phyloP scores from a whole-genome alignment of 2,329 filamentous ascomycete species.

The Alternaria angustiovoidea region DNA sequence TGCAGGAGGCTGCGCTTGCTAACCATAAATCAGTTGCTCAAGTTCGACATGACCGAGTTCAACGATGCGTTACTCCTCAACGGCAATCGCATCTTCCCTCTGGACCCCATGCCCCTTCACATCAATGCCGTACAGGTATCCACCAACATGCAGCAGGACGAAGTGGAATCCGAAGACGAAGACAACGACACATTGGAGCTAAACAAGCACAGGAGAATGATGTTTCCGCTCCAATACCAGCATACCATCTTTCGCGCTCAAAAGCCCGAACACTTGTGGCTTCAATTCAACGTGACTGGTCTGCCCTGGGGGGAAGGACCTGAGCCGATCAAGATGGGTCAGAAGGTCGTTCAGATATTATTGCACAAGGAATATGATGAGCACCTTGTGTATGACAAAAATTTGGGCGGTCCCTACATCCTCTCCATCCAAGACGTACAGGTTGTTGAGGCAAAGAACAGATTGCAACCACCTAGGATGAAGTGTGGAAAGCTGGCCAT shows the following conservation, averaged over 20 bases:
- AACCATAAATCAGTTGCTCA: conserved; percentile 28
- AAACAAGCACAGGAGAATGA: conserved; percentile 18
- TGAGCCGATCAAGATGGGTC: conserved; percentile 22
- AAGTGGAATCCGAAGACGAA: conserved; percentile 21
- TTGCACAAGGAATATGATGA: conserved; percentile 18
- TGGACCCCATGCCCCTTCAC: conserved; percentile 31
- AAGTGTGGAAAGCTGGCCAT: conserved; percentile 40
- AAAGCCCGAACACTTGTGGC: conserved; percentile 18
- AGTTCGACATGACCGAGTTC: conserved; percentile 28
- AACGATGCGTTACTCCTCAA: conserved; percentile 31
- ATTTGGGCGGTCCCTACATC: background rate
- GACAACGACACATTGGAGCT: conserved; percentile 13
- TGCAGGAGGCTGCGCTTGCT: background rate
- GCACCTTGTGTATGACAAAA: background rate
- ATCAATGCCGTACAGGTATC: conserved; percentile 35
- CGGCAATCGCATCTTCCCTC: conserved; percentile 29
- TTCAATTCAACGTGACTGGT: conserved; percentile 43
- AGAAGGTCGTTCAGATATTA: conserved; percentile 38
- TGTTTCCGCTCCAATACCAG: conserved; percentile 37
- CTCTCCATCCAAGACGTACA: conserved; percentile 36
- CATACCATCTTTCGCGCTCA: conserved; percentile 32
- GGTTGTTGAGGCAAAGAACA: conserved; percentile 29
- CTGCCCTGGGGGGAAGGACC: conserved; percentile 11
- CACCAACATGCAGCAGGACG: conserved; percentile 23
- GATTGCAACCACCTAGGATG: conserved; percentile 34